Evolutionary conservation across 1,284 basidiomycete species (phyloP), one percentile per base, ranked within the genome.

Genomic region (Ceratobasidium sp.): DNA sequence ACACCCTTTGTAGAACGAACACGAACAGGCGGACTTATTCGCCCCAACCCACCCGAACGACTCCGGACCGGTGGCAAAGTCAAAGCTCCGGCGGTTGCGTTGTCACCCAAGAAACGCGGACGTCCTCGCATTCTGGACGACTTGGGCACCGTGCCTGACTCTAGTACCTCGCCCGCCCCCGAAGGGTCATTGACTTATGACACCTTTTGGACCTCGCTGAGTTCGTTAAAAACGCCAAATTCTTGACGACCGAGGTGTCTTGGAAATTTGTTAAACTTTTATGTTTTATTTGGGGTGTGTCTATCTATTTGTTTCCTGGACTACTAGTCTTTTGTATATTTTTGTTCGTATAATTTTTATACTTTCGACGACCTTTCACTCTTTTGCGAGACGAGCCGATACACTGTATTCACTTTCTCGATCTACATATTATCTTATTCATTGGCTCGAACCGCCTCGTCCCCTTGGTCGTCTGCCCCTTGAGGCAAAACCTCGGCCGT

Each of bases 61-160:
- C 64, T 67, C 32, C 35, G 64, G 17, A 67, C 64, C 2, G 64
- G 64, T 34, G 64, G 64, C 10, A 67, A 67, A 47, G 64, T 67
- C 8, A 38, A 52, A 34, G 13, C 64, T 3, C 29, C 50, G n/a
- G 38, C 27, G 6, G 22, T 20, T 35, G 58, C 38, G 40, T 29
- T 42, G 47, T 67, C 64, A 22, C 64, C 64, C 12, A 67, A 55
- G 64, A 67, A 67, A 22, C 64, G 64, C 5, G 64, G 64, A 10
- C 38, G 64, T 31, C 64, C 64, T 13, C 64, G 64, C 22, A 54
- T 67, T 42, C 64, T 52, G 1, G 64, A 54, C 31, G 52, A 34
- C 17, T 12, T 31, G 3, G 52, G 55, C 12, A 20, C 27, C 27
- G 20, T 42, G 2, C 38, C 35, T 5, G 40, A 12, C n/a, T 25